Evolutionary conservation across 2,329 filamentous ascomycete species (phyloP), one percentile per base, ranked within the genome.

Genomic region (Ophiostoma tasmaniense): DNA sequence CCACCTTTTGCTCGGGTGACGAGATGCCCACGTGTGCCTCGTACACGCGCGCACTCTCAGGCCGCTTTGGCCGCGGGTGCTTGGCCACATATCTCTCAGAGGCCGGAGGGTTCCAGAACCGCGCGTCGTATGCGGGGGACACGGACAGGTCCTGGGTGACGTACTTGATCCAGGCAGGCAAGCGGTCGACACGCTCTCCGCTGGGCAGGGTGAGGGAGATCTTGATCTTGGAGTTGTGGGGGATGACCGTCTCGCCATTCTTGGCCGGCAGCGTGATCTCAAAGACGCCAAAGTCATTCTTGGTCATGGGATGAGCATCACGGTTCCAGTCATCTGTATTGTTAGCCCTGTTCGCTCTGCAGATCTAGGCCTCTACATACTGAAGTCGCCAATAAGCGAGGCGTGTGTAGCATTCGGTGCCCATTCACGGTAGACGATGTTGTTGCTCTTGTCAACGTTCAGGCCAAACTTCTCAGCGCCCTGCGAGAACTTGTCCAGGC

Each of bases 11-110:
- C 73, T 98, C 94, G 1, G 93, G 92, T 2, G 92, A 95, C 6
- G 94, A 97, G 74, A 99, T 99, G 66, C 95, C 95, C 59, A 99
- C 93, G 76, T 99, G 95, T n/a, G 95, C 95, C 80, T 99, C 95
- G 79, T 99, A 99, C 70, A 99, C 93, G 66, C 95, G 89, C n/a
- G 87, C 87, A 75, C 93, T 97, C 69, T 83, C 78, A 0, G 95
- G 95, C 82, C 94, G 96, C 78, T 89, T 88, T 7, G 94, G 95
- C 66, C 90, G 86, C 64, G 85, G 75, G 78, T 98, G 86, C 81
- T 96, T 93, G 84, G 96, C 96, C 68, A 86, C 82, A 78, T 98
- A 98, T 75, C 82, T 87, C 76, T 96, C 88, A 52, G 83, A 80
- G 66, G 84, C 78, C 2, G 93, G 92, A 42, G 95, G 95, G 77